These are phyloP conservation scores for Theobroma cacao DNA, from an alignment of 345 rosid species.

Conservation along the genomic window DNA sequence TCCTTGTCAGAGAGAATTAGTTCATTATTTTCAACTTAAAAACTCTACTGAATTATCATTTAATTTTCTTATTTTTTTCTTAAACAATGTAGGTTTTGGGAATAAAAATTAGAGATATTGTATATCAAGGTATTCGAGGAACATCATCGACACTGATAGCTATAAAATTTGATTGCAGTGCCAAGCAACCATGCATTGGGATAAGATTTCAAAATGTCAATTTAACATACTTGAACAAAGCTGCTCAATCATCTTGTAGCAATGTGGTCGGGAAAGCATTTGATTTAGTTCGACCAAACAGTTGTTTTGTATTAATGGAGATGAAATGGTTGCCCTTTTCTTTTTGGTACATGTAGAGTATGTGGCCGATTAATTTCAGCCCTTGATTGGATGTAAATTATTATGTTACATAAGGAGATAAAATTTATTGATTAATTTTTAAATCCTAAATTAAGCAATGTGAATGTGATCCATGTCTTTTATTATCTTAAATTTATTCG, in stretches of 20 bases:
- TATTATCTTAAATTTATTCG: no score
- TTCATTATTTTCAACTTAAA: neutral
- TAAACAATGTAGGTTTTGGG: constrained; percentile 12
- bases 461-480: no score
- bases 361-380: neutral
- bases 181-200: constrained; percentile 27
- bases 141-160: constrained; percentile 30
- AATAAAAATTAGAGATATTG: constrained; percentile 31
- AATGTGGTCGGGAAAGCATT: constrained; percentile 27
- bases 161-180: constrained; percentile 41
- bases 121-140: constrained; percentile 35
- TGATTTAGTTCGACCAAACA: constrained; percentile 25
- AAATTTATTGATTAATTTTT: no score
- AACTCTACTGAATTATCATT: neutral
- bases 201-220: constrained; percentile 29
- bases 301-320: constrained; percentile 26
- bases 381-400: no score
- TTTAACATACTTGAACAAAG: constrained; percentile 19
- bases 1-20: no score
- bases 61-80: neutral
- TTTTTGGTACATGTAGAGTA: neutral
- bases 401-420: no score
- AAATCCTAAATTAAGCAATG: no score
- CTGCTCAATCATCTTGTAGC: constrained; percentile 33
- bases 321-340: neutral